Percentiles rank a stretch among this genome's conserved stretches.
phyloP scores from a whole-genome alignment of 176 grass and related monocot genomes.

The Carex parvula region DNA sequence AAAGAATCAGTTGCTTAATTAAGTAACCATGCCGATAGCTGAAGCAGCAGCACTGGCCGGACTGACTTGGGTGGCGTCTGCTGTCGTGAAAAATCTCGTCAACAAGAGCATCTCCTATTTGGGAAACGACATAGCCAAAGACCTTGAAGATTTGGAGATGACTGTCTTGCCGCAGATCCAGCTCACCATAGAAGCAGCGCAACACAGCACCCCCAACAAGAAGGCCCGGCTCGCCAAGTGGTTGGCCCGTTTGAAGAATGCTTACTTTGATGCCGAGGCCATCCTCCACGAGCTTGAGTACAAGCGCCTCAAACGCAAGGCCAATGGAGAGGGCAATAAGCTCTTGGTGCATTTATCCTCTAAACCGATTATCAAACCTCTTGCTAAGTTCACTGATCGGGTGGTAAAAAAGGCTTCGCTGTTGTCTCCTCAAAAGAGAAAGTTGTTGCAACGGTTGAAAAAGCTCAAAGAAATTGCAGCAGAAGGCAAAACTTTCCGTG shows the following conservation, averaged over 20 bases:
- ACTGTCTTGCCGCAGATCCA: not conserved
- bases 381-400: not conserved
- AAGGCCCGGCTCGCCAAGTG: not conserved
- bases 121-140: not conserved
- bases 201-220: not conserved
- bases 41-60: not conserved
- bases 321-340: not conserved
- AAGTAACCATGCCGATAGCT: not conserved
- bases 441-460: not conserved
- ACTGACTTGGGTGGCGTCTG: not conserved
- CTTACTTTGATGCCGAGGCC: not conserved
- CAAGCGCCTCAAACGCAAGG: not conserved
- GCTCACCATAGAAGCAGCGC: not conserved
- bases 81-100: not conserved
- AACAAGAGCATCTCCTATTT: not conserved
- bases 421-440: not conserved
- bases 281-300: not conserved
- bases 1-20: no score
- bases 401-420: not conserved
- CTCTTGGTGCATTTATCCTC: not conserved
- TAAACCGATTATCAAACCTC: not conserved
- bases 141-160: not conserved
- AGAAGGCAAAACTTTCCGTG: not conserved
- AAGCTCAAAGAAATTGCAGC: not conserved
- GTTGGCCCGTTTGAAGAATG: not conserved